A percentile compares a stretch with the other conserved stretches of the same genome.
Conservation (phyloP, 192 early-diverging fungal genomes). For the Coemansia aciculifera region DNA sequence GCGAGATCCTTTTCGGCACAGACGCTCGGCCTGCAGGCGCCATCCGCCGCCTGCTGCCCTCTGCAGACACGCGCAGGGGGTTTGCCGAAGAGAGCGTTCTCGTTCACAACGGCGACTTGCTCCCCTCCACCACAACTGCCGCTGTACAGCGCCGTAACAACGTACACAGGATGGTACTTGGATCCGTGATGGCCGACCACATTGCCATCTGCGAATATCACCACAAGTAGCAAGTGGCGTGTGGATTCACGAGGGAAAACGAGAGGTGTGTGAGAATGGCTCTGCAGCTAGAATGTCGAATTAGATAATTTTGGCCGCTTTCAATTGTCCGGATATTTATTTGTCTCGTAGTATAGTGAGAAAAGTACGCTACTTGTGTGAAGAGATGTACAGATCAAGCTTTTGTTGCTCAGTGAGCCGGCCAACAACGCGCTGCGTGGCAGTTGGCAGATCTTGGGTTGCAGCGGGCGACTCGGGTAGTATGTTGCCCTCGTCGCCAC, state of each 20-base stretch:
- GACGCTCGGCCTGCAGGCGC: conserved; percentile 34
- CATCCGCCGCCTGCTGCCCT: conserved; percentile 31
- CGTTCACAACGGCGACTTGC: conserved; percentile 29
- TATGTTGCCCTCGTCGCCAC: neutral
- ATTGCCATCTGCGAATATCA: conserved; percentile 41
- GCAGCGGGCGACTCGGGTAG: conserved; percentile 8
- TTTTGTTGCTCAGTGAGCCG: conserved; percentile 27
- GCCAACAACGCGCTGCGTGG: conserved; percentile 14
- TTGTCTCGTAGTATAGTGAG: neutral
- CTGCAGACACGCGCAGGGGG: conserved; percentile 9
- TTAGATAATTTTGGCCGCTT: neutral
- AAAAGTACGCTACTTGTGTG: conserved; percentile 12
- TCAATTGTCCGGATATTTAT: neutral
- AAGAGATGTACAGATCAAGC: conserved; percentile 38
- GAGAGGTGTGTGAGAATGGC: too few relatives aligned
- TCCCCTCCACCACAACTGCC: conserved; percentile 43
- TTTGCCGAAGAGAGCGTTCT: conserved; percentile 43
- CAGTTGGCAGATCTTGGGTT: conserved; percentile 21
- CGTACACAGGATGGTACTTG: conserved; percentile 36
- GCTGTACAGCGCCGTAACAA: conserved; percentile 26
- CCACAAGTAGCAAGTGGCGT: neutral
- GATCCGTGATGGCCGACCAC: conserved; percentile 49
- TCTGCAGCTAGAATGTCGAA: neutral
- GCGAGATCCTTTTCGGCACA: conserved; percentile 39
- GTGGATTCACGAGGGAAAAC: neutral